Percentiles rank a stretch among this genome's conserved stretches.
Evolutionary conservation across 1,284 basidiomycete genomes (phyloP).

Genomic region (Ceratobasidium sp.): DNA sequence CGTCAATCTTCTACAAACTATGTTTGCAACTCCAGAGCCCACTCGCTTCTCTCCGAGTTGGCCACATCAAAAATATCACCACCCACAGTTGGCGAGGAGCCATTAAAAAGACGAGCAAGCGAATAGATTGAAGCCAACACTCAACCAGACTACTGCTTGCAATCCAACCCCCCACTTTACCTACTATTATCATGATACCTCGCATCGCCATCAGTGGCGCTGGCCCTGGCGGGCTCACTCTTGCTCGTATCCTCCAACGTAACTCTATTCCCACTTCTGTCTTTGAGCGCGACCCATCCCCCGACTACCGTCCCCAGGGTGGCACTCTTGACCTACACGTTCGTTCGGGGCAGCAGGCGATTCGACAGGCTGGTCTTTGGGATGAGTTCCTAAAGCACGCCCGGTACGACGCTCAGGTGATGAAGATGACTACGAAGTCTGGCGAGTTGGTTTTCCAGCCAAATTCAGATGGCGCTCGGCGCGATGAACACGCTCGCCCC

Average conservation of each 20-base stretch:
- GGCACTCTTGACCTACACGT: constrained; percentile 58
- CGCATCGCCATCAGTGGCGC: constrained; percentile 54
- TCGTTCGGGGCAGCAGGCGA: constrained; percentile 54
- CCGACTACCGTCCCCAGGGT: constrained; percentile 53
- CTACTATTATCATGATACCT: constrained; percentile 16
- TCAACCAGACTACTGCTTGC: no score
- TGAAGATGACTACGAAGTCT: constrained; percentile 50
- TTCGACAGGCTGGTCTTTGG: constrained; percentile 52
- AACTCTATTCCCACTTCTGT: constrained; percentile 52
- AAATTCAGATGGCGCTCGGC: constrained; percentile 39
- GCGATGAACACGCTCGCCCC: constrained; percentile 47
- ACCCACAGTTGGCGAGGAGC: no score
- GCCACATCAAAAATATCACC: no score
- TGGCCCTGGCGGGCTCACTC: constrained; percentile 56
- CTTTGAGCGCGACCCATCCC: constrained; percentile 55
- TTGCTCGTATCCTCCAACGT: constrained; percentile 55
- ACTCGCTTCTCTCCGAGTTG: no score
- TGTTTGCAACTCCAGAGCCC: no score
- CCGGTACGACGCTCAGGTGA: constrained; percentile 50
- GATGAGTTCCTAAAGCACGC: constrained; percentile 51
- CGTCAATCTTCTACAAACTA: no score
- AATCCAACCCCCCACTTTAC: no score
- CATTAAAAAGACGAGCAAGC: no score
- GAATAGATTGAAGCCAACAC: no score
- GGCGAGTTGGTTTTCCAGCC: constrained; percentile 45